Percentiles rank a stretch among this genome's conserved stretches.
Evolutionary conservation across 768 basidiomycete genomes (phyloP).

Genomic region (Lyophyllum semitale): DNA sequence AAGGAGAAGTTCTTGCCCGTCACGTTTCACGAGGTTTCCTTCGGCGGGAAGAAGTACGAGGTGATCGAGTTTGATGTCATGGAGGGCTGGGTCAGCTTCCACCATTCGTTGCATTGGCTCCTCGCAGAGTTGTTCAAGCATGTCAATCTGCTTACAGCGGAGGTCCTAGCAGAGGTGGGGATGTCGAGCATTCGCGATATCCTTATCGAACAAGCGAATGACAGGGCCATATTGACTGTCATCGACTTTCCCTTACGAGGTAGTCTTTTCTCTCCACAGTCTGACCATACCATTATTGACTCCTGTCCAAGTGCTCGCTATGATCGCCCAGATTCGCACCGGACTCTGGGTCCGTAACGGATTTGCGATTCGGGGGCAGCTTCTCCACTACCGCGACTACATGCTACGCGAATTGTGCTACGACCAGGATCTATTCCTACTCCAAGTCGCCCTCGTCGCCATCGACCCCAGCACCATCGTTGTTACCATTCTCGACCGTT

Average conservation of each 20-base stretch:
- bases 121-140: constrained; percentile 89
- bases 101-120: constrained; percentile 91
- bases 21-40: constrained; percentile 64
- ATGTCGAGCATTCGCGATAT: constrained; percentile 59
- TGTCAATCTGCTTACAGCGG: constrained; percentile 63
- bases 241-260: constrained; percentile 91
- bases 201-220: constrained; percentile 60
- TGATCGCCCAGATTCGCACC: constrained; percentile 93
- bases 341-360: constrained; percentile 99
- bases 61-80: constrained; percentile 78
- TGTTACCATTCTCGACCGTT: constrained; percentile 87
- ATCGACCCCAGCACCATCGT: constrained; percentile 80
- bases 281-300: neutral
- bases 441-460: constrained; percentile 78
- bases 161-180: constrained; percentile 52
- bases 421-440: constrained; percentile 88
- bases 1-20: constrained; percentile 62
- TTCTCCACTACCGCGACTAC: constrained; percentile 95
- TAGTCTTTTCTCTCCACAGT: constrained; percentile 27
- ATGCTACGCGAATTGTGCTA: constrained; percentile 95
- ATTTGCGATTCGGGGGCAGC: constrained; percentile 90
- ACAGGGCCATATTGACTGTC: constrained; percentile 70
- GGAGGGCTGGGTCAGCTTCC: constrained; percentile 87
- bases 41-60: constrained; percentile 60
- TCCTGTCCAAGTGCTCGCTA: constrained; percentile 62